Base-by-base conservation (phyloP, 2,329 filamentous ascomycete species). In the Botrytis medusae region DNA sequence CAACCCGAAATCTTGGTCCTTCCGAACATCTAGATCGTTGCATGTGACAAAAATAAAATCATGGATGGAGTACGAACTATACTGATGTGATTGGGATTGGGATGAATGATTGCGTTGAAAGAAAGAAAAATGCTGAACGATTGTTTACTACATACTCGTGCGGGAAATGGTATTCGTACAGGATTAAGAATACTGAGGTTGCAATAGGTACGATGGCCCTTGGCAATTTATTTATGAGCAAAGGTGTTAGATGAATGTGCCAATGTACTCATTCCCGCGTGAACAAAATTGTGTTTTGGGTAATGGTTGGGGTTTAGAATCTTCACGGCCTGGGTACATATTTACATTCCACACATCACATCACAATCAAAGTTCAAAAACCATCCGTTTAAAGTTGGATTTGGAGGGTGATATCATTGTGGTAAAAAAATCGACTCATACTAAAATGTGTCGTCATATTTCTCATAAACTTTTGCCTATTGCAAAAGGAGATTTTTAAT, bases 361-460 rank as follows among this genome's bases (percentile, higher is more conserved):
- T 64, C 46, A 44, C 48, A n/a, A 7, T 65, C 34, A n/a, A 57
- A 10, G 29, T 67, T 57, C n/a, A 65, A 48, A 57, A 63, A 67
- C 34, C 46, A 67, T 65, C 61, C 29, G 37, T 37, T 51, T 25
- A 12, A 51, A 46, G 40, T 16, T 72, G 70, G 37, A 57, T 67
- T 64, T 54, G 70, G 70, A 67, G 37, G 61, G 70, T 32, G 67
- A 57, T 71, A 72, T 72, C 70, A 72, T 72, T 72, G 40, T 79
- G 76, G 78, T 79, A 79, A 79, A 78, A 78, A 54, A 76, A 76
- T 78, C 79, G 74, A 77, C 77, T 78, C 70, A 77, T 78, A 76
- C 80, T 80, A 79, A 73, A 73, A 78, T 75, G 51, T 57, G 51
- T 57, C 20, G 69, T 71, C 77, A 75, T 76, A 73, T 80, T 77